Base-by-base conservation (phyloP, 352 stramenopile genomes). In the Globisporangium acanthophoron region DNA sequence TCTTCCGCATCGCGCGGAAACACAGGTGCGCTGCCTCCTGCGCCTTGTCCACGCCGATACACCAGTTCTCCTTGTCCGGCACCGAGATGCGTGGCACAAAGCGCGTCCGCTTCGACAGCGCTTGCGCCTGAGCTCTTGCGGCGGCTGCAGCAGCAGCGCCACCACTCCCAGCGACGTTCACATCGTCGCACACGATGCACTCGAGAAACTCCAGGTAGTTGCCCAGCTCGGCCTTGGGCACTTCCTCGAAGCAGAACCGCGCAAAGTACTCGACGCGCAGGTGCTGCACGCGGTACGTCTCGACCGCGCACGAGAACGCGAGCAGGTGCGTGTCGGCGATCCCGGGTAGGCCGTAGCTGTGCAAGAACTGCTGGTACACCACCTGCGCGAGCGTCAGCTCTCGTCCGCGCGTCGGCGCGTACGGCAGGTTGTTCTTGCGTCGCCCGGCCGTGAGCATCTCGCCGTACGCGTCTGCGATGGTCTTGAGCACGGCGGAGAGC, bases 291-390 rank as follows among this genome's bases (percentile, higher is more conserved):
- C 82, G 85, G 46, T 89, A 92, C 5, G 54, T 62, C 41, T 94
- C 85, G 0, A 91, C 53, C 7, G 85, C 80, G 52, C 75, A 89
- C 2, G 80, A 85, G 40, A 91, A 87, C 0, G 80, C 82, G 16
- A 92, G 61, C 39, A 94, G 49, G 41, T 94, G 82, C 77, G 88
- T 89, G 51, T 92, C 85, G 4, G 84, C 84, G 52, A 93, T 93
- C 3, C 64, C 68, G 3, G 85, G 85, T 0, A 92, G 66, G 0
- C 80, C 85, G n/a, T 92, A 92, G 49, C 71, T 84, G 56, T 92
- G 82, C 44, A 94, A 61, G 57, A 92, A 90, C 37, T 80, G 85
- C 63, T 92, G 82, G 58, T 91, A 94, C 35, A 90, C 80, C 35
- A 91, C 78, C 46, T 90, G 77, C 1, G 78, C 79, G 3, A 91